Conservation (phyloP, 2,329 filamentous ascomycete species). For the Lizonia empirigonia region DNA sequence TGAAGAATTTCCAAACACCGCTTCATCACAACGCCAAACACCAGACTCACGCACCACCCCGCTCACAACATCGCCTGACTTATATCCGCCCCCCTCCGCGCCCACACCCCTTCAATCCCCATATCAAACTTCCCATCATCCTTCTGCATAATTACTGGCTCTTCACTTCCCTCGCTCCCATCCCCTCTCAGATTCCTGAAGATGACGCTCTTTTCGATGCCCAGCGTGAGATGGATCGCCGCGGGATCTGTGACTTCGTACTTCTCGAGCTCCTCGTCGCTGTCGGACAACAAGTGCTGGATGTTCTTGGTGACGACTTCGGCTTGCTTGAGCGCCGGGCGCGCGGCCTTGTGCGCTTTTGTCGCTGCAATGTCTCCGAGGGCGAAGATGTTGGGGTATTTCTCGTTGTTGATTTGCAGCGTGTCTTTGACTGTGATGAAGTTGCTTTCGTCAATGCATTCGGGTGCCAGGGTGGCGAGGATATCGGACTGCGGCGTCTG, state of each 20-base stretch:
- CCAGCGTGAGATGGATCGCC: constrained; percentile 18
- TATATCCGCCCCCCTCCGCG: constrained; percentile 13
- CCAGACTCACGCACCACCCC: too few species aligned
- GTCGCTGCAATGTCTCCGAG: constrained; percentile 66
- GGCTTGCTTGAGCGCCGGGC: constrained; percentile 6
- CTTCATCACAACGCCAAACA: too few species aligned
- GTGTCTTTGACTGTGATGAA: constrained; percentile 62
- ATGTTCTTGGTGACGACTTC: constrained; percentile 12
- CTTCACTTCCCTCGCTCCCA: constrained; percentile 5
- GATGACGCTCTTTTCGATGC: constrained; percentile 14
- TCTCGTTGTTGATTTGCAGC: constrained; percentile 60
- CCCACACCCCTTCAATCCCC: constrained; percentile 18
- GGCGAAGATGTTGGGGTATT: constrained; percentile 61
- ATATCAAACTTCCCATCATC: constrained; percentile 18
- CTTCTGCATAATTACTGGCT: constrained; percentile 13
- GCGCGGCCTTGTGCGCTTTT: constrained; percentile 8
- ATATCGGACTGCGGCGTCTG: constrained; percentile 63
- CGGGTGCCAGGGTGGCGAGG: constrained; percentile 52
- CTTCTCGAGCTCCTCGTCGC: not conserved
- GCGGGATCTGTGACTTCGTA: constrained; percentile 12
- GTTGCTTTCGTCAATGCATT: constrained; percentile 51
- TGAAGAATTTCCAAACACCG: too few species aligned
- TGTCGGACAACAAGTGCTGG: not conserved
- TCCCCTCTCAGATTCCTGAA: constrained; percentile 9
- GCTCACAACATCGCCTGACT: constrained; percentile 12